Conservation (phyloP, 345 rosid species). For the Eucalyptus tenuipes region DNA sequence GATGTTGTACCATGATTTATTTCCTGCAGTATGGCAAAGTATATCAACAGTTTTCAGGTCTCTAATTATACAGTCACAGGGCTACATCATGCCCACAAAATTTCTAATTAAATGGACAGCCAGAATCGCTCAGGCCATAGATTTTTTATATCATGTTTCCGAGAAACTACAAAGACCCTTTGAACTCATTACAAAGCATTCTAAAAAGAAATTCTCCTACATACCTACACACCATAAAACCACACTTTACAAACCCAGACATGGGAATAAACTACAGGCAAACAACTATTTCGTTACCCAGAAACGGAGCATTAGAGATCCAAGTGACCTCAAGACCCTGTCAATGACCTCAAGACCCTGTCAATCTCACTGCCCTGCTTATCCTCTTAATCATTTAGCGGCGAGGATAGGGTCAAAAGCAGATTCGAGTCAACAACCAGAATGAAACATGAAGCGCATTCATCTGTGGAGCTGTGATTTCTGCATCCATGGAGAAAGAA, state of each 20-base stretch:
- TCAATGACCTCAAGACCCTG: neutral
- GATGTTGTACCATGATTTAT: neutral
- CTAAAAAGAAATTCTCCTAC: neutral
- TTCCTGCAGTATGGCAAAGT: neutral
- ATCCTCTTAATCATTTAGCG: rapidly evolving
- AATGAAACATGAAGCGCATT: neutral
- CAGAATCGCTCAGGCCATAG: neutral
- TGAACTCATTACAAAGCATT: neutral
- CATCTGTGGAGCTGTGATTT: neutral
- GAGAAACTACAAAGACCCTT: neutral
- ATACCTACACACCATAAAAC: neutral
- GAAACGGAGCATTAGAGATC: neutral
- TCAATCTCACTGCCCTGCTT: neutral
- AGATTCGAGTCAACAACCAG: neutral
- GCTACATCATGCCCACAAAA: neutral
- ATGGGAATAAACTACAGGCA: neutral
- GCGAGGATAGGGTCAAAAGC: neutral
- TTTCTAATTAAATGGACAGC: neutral
- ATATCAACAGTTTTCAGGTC: neutral
- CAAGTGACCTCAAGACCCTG: neutral
- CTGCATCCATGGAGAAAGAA: neutral
- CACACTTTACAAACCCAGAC: neutral
- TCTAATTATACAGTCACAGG: neutral
- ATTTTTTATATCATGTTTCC: neutral
- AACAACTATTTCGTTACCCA: neutral